phyloP scores from a whole-genome alignment of 768 basidiomycete species.

The Termitomyces sp. region DNA sequence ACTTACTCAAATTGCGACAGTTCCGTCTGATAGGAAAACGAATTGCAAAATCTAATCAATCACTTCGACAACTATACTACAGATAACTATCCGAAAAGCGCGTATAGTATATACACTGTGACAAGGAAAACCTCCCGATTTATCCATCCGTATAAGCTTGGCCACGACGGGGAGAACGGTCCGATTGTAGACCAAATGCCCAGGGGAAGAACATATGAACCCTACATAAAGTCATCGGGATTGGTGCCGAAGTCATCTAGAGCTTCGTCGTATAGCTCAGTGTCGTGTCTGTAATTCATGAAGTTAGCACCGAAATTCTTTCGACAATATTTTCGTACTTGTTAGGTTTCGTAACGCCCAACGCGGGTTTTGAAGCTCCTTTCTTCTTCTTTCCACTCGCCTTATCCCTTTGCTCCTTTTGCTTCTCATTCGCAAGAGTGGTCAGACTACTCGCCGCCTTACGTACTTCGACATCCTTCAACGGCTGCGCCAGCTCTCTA shows the following conservation, averaged over 20 bases:
- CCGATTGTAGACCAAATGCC: neutral
- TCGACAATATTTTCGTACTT: slow-evolving; percentile 46
- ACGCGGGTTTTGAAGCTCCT: slow-evolving; percentile 61
- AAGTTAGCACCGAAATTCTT: neutral
- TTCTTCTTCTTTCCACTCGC: slow-evolving; percentile 92
- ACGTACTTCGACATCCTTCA: slow-evolving; percentile 89
- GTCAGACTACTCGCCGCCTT: slow-evolving; percentile 85
- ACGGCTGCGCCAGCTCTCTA: slow-evolving; percentile 66
- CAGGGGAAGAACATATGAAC: neutral
- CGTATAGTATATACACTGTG: neutral
- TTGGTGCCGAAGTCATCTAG: slow-evolving; percentile 82
- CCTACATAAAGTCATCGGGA: slow-evolving; percentile 89
- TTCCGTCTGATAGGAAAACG: neutral
- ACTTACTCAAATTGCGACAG: no score
- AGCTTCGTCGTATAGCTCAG: slow-evolving; percentile 78
- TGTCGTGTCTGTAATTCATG: slow-evolving; percentile 60
- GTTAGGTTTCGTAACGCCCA: slow-evolving; percentile 70
- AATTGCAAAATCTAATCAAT: neutral
- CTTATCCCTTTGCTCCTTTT: slow-evolving; percentile 85
- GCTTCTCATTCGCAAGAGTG: slow-evolving; percentile 92
- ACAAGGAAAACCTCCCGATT: slow-evolving; percentile 2
- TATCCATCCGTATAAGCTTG: slow-evolving; percentile 6
- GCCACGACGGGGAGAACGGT: neutral
- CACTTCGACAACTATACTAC: neutral
- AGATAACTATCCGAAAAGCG: neutral